phyloP scores from a whole-genome alignment of 2,329 filamentous ascomycete species.

The Phyllosticta citrichinensis region DNA sequence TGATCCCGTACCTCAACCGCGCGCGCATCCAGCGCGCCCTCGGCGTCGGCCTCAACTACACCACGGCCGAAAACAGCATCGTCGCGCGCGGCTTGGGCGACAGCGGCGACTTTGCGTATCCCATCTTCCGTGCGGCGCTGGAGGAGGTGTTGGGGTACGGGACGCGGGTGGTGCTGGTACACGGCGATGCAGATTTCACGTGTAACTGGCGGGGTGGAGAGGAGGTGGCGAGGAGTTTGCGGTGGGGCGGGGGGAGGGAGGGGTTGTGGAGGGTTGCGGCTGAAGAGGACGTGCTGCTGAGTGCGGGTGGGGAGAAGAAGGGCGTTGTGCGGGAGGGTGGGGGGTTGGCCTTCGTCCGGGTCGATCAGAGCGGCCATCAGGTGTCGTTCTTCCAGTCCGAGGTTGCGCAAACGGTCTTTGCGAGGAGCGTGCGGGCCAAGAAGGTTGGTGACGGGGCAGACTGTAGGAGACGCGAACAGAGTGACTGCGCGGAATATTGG shows the following conservation, averaged over 20 bases:
- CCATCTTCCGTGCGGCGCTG: conserved; percentile 36
- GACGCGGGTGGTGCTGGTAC: conserved; percentile 47
- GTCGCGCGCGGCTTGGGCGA: conserved; percentile 34
- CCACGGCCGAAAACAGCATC: conserved; percentile 32
- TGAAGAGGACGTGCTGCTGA: conserved; percentile 61
- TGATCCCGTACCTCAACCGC: conserved; percentile 39
- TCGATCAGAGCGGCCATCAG: conserved; percentile 45
- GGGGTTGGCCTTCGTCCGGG: conserved; percentile 46
- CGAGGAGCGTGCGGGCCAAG: background rate
- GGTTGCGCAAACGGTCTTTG: conserved; percentile 7
- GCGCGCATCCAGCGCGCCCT: conserved; percentile 19
- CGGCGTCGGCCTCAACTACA: conserved; percentile 44
- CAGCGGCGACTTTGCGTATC: conserved; percentile 38
- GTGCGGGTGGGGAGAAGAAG: conserved; percentile 44
- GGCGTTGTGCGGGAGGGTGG: conserved; percentile 67
- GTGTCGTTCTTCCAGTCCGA: conserved; percentile 35
- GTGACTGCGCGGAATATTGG: too few relatives aligned
- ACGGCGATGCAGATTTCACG: conserved; percentile 47
- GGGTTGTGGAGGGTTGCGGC: conserved; percentile 47
- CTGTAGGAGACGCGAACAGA: background rate
- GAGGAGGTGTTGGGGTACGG: conserved; percentile 44
- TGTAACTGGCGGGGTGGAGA: conserved; percentile 64
- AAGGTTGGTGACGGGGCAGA: background rate
- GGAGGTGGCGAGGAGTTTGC: conserved; percentile 51
- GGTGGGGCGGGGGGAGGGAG: conserved; percentile 16